Conservation (phyloP, 129 eudicot species). For the Pulicaria dysenterica region DNA sequence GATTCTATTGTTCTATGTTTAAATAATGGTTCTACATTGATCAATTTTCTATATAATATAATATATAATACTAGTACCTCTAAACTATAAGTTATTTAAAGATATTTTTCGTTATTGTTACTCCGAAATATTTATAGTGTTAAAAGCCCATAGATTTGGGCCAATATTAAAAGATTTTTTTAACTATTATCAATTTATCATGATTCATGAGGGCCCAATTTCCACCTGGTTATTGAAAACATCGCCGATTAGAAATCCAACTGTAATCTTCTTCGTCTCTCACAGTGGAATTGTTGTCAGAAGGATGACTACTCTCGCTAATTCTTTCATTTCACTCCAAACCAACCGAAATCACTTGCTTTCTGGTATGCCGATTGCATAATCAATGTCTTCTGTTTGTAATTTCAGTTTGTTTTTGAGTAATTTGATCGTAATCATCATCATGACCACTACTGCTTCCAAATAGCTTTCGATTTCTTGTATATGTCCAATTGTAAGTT, state of each 20-base stretch:
- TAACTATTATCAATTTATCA: neutral
- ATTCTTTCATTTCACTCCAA: slow-evolving; percentile 35
- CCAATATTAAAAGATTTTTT: too few relatives aligned
- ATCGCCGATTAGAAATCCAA: slow-evolving; percentile 31
- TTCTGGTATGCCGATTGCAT: slow-evolving; percentile 35
- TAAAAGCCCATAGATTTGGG: too few relatives aligned
- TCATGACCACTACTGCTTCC: neutral
- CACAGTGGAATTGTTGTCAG: slow-evolving; percentile 11
- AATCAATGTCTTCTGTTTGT: neutral
- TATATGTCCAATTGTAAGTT: slow-evolving; percentile 9
- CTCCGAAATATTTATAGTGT: too few relatives aligned
- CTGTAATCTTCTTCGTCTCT: slow-evolving; percentile 11
- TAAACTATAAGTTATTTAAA: too few relatives aligned
- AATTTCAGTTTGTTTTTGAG: slow-evolving; percentile 11
- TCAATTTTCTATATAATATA: too few relatives aligned
- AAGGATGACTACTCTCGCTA: slow-evolving; percentile 44
- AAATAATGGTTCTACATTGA: too few relatives aligned
- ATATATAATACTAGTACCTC: too few relatives aligned
- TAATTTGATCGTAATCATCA: slow-evolving; percentile 11
- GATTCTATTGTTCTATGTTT: too few relatives aligned
- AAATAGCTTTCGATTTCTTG: neutral
- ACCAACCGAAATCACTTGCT: slow-evolving; percentile 28
- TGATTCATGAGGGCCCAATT: too few relatives aligned
- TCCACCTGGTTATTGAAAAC: neutral
- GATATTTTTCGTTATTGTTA: too few relatives aligned